These are phyloP conservation scores for Exutisphaerella laricina DNA, from an alignment of 2,329 filamentous ascomycete genomes.

Conservation along the genomic window DNA sequence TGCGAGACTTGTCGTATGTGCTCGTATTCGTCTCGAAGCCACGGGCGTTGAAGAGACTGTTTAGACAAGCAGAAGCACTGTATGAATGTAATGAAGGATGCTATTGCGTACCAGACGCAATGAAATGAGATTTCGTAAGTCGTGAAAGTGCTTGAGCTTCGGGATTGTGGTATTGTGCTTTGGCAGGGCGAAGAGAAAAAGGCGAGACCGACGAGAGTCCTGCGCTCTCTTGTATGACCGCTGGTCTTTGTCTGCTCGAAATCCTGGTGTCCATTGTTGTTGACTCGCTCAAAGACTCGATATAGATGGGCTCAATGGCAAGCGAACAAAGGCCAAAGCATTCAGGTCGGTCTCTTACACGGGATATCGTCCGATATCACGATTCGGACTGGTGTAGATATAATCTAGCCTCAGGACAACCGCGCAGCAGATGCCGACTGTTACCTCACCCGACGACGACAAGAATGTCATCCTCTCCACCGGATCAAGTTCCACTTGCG, in stretches of 20 bases:
- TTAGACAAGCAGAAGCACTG: slow-evolving; percentile 3
- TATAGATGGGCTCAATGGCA: slow-evolving; percentile 1
- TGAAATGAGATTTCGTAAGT: neutral
- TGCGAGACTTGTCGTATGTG: neutral
- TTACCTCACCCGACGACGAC: too few species aligned
- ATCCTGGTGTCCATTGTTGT: slow-evolving; percentile 1
- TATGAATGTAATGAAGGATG: neutral
- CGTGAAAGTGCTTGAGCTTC: neutral
- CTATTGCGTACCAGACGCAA: slow-evolving; percentile 8
- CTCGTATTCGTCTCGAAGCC: neutral
- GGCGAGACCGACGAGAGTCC: neutral
- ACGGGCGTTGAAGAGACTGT: neutral
- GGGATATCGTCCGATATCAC: too few species aligned
- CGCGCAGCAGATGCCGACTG: too few species aligned
- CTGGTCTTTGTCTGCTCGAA: slow-evolving; percentile 4
- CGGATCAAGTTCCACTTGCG: too few species aligned
- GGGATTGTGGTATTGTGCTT: neutral
- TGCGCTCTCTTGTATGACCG: neutral
- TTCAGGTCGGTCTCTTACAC: too few species aligned
- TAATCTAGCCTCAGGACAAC: too few species aligned
- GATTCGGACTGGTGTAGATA: too few species aligned
- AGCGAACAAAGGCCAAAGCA: neutral
- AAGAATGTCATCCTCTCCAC: too few species aligned
- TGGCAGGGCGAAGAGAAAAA: neutral
- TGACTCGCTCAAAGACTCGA: slow-evolving; percentile 6